Conservation (phyloP, 352 stramenopile species). For the Globisporangium camurandrum region DNA sequence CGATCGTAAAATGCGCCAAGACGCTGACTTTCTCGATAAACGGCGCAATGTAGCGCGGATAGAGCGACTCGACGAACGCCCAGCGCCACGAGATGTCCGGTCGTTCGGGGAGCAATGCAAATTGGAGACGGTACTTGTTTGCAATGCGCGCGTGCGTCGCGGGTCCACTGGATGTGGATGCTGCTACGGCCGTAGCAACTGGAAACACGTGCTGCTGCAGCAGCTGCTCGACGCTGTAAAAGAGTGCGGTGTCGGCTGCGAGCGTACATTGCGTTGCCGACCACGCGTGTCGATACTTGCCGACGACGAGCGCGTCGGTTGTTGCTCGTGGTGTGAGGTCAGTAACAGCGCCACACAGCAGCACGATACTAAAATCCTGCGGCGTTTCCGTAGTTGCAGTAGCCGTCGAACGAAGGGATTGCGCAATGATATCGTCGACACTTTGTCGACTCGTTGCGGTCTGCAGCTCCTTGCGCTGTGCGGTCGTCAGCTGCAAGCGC, state of each 20-base stretch:
- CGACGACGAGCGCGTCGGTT: constrained; percentile 27
- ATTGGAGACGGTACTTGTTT: constrained; percentile 59
- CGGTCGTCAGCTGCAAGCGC: background rate
- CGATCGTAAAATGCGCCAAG: constrained; percentile 62
- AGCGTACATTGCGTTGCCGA: constrained; percentile 24
- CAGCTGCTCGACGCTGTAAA: constrained; percentile 28
- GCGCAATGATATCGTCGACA: constrained; percentile 24
- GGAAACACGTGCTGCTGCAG: constrained; percentile 35
- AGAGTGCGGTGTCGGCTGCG: constrained; percentile 16
- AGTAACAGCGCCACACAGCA: constrained; percentile 30
- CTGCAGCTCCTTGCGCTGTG: constrained; percentile 1
- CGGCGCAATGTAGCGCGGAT: constrained; percentile 29
- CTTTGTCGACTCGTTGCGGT: constrained; percentile 10
- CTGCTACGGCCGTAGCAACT: background rate
- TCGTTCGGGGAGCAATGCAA: constrained; percentile 59
- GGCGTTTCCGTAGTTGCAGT: background rate
- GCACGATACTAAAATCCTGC: constrained; percentile 26
- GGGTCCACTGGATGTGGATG: constrained; percentile 10
- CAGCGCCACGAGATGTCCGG: constrained; percentile 33
- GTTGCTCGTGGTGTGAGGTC: no score
- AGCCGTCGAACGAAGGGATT: constrained; percentile 17
- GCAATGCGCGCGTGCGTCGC: constrained; percentile 35
- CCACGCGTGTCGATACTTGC: constrained; percentile 67
- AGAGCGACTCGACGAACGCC: constrained; percentile 24
- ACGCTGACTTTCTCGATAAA: constrained; percentile 42